Evolutionary conservation across 2,329 filamentous ascomycete genomes (phyloP).

Genomic region (Alternaria arborescens): DNA sequence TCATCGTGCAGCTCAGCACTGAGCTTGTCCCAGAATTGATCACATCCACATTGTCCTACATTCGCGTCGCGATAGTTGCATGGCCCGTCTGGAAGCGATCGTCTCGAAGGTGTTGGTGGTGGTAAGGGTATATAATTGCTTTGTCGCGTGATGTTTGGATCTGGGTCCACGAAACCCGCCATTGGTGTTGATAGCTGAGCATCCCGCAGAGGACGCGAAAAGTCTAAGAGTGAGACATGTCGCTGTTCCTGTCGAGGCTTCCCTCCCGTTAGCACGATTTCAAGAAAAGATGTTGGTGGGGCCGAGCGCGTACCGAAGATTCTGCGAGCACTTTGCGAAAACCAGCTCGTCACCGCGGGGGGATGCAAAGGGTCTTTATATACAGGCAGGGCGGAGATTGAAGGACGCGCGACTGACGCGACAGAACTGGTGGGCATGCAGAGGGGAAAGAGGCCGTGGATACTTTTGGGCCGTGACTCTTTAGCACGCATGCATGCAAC

Average conservation of each 20-base stretch:
- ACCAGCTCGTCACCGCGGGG: slow-evolving; percentile 21
- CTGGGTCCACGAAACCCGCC: slow-evolving; percentile 44
- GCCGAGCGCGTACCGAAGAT: slow-evolving; percentile 43
- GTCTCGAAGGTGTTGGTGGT: slow-evolving; percentile 35
- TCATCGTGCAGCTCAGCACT: slow-evolving; percentile 45
- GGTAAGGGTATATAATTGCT: slow-evolving; percentile 26
- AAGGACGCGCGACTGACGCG: slow-evolving; percentile 22
- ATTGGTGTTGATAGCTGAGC: slow-evolving; percentile 45
- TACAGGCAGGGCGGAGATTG: slow-evolving; percentile 21
- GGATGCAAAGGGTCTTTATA: slow-evolving; percentile 28
- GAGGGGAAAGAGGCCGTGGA: slow-evolving; percentile 37
- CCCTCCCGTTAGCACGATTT: slow-evolving; percentile 34
- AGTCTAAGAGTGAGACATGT: slow-evolving; percentile 44
- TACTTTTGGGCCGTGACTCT: slow-evolving; percentile 36
- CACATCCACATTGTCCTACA: slow-evolving; percentile 61
- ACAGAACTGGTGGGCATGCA: slow-evolving; percentile 25
- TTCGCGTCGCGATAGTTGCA: slow-evolving; percentile 63
- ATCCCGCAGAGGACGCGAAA: slow-evolving; percentile 43
- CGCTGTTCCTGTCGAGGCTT: slow-evolving; percentile 28
- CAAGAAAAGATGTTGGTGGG: slow-evolving; percentile 25
- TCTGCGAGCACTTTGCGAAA: slow-evolving; percentile 30
- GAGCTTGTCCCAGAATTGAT: slow-evolving; percentile 59
- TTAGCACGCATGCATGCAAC: slow-evolving; percentile 27
- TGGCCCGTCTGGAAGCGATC: slow-evolving; percentile 58
- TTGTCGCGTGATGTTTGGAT: slow-evolving; percentile 30